phyloP scores from a whole-genome alignment of 352 stramenopile genomes.

The Pythium diclinum region DNA sequence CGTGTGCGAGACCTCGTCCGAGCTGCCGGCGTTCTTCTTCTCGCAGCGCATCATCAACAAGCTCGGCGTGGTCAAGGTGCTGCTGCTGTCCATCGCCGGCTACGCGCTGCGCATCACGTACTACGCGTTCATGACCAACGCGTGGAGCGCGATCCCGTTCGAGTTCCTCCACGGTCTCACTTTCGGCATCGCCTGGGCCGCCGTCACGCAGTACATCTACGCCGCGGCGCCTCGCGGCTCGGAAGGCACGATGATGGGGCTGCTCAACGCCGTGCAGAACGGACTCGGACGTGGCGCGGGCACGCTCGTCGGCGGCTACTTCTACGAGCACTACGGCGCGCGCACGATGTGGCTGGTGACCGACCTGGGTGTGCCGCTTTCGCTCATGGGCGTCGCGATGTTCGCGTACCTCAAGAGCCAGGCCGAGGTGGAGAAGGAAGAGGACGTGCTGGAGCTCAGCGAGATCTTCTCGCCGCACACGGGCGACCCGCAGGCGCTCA shows the following conservation, averaged over 20 bases:
- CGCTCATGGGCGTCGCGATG: constrained; percentile 43
- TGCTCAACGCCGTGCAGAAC: constrained; percentile 77
- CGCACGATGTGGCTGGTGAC: constrained; percentile 67
- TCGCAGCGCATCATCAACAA: constrained; percentile 63
- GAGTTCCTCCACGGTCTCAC: constrained; percentile 77
- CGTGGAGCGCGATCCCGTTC: constrained; percentile 75
- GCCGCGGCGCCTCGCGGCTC: constrained; percentile 49
- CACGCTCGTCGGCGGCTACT: constrained; percentile 70
- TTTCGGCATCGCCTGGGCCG: constrained; percentile 71
- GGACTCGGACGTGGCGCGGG: constrained; percentile 59
- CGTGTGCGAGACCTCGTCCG: constrained; percentile 74
- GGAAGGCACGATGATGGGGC: constrained; percentile 71
- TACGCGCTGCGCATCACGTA: constrained; percentile 70
- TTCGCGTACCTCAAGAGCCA: constrained; percentile 66
- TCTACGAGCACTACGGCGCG: constrained; percentile 70
- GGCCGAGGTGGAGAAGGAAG: constrained; percentile 28
- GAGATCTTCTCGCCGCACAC: constrained; percentile 64
- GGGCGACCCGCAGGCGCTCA: constrained; percentile 41
- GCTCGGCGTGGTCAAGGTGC: constrained; percentile 69
- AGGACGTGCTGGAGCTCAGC: constrained; percentile 46
- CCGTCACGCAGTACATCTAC: constrained; percentile 78
- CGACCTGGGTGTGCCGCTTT: constrained; percentile 62
- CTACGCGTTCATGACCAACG: constrained; percentile 76
- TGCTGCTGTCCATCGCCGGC: constrained; percentile 64
- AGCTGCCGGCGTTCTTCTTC: constrained; percentile 82